Base-by-base conservation (phyloP, 228 moss, liverwort and hornwort genomes). In the Sphagnum magellanicum region DNA sequence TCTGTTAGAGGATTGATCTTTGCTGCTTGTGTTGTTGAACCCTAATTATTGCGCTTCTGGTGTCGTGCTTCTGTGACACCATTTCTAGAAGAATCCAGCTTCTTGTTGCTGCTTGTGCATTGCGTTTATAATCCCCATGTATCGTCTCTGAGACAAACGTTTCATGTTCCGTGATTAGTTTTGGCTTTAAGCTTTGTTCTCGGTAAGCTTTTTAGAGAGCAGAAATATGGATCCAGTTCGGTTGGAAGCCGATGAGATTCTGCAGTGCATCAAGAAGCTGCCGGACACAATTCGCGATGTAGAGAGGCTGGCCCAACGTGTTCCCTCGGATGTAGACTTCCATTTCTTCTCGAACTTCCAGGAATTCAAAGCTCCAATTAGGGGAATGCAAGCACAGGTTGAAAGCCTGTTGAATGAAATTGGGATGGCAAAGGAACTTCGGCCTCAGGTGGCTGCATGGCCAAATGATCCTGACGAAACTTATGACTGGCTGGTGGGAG, bases 261-360 rank as follows among this genome's bases (percentile, higher is more conserved):
- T 73, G 8, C 76, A 86, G 15, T 52, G 69, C n/a, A 77, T 77
- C 71, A 88, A 72, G 77, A 87, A 86, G 6, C 59, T 94, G 67
- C 84, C 75, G 50, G 83, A 86, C 12, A 80, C 74, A 53, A 75
- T 89, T 52, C 79, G 81, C 63, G 78, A 73, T 16, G 76, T 98
- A 67, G 94, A 98, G 67, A 74, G 77, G 6, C 72, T 82, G 4
- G 66, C 73, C 52, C 63, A 67, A 46, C 72, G 76, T 6, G 79
- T 98, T 51, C 94, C 98, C 10, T 72, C 77, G 0, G 92, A 86
- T 51, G 80, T 84, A 69, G 92, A 94, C 63, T 98, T 94, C 58
- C 94, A 94, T 67, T 98, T 98, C 68, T 98, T 87, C 77, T 79
- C 81, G 63, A 98, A 92, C 76, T 98, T 94, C 32, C 77, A 74